Conservation (phyloP, 2,329 filamentous ascomycete genomes). For the Cercospora sojina region DNA sequence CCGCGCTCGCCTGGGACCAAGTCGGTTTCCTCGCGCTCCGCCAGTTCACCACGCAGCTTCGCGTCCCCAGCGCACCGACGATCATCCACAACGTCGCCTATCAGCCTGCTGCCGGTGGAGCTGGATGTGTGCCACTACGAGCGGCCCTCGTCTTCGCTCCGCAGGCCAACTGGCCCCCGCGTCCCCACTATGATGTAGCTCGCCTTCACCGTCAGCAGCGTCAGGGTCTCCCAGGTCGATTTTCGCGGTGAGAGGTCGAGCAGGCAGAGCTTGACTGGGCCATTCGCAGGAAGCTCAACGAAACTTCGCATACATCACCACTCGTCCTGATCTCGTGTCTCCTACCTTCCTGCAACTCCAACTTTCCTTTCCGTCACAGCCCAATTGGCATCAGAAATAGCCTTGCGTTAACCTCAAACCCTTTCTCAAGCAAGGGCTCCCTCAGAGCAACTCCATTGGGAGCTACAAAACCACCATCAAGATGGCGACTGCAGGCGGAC, state of each 20-base stretch:
- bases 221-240: conserved; percentile 12
- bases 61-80: conserved; percentile 1
- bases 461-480: conserved; percentile 3
- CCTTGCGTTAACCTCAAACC: not conserved
- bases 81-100: conserved; percentile 2
- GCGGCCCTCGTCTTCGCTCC: not conserved
- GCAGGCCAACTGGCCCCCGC: conserved; percentile 8
- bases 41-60: not conserved
- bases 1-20: not conserved
- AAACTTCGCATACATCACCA: not conserved
- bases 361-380: not conserved
- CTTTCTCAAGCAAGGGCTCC: conserved; percentile 3
- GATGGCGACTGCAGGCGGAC: conserved; percentile 18
- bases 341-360: not conserved
- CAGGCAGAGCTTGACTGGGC: not conserved
- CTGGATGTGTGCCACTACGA: not conserved
- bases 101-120: conserved; percentile 5
- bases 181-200: conserved; percentile 20
- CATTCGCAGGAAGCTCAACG: conserved; percentile 8
- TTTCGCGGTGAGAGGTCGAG: conserved; percentile 10
- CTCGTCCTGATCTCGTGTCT: not conserved
- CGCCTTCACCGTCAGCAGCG: not conserved
- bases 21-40: not conserved
- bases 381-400: not conserved
- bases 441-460: not conserved